A percentile compares a stretch with the other conserved stretches of the same genome.
Conservation (phyloP, 169 alveolate genomes). For the Plasmodium berghei region DNA sequence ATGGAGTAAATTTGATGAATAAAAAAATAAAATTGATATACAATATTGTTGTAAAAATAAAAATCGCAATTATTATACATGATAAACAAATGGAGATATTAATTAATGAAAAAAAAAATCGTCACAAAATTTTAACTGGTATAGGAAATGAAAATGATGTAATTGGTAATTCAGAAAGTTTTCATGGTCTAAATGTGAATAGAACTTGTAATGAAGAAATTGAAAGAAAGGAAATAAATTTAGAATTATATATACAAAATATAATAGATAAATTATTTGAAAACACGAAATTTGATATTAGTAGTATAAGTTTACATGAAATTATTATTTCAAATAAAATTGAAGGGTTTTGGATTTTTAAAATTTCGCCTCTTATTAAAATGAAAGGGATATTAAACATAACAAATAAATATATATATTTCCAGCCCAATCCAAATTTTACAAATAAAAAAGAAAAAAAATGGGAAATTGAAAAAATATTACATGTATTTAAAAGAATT, state of each 20-base stretch:
- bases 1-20: not conserved
- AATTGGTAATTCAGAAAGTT: not conserved
- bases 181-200: not conserved
- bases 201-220: not conserved
- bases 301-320: conserved; percentile 80
- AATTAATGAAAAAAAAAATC: conserved; percentile 41
- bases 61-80: conserved; percentile 40
- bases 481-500: conserved; percentile 86
- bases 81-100: conserved; percentile 75
- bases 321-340: conserved; percentile 77
- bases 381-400: conserved; percentile 87
- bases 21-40: conserved; percentile 39
- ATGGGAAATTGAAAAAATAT: conserved; percentile 79
- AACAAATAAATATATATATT: conserved; percentile 85
- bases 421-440: conserved; percentile 88
- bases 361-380: conserved; percentile 85
- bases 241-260: conserved; percentile 39
- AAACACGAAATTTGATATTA: conserved; percentile 76
- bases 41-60: conserved; percentile 22
- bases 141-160: not conserved
- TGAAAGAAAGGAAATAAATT: conserved; percentile 4
- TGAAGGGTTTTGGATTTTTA: conserved; percentile 83
- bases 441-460: conserved; percentile 86
- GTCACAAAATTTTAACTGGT: not conserved
- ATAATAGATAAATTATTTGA: conserved; percentile 19